Base-by-base conservation (phyloP, 495 filamentous ascomycete genomes). In the Pyrenula aspistea region DNA sequence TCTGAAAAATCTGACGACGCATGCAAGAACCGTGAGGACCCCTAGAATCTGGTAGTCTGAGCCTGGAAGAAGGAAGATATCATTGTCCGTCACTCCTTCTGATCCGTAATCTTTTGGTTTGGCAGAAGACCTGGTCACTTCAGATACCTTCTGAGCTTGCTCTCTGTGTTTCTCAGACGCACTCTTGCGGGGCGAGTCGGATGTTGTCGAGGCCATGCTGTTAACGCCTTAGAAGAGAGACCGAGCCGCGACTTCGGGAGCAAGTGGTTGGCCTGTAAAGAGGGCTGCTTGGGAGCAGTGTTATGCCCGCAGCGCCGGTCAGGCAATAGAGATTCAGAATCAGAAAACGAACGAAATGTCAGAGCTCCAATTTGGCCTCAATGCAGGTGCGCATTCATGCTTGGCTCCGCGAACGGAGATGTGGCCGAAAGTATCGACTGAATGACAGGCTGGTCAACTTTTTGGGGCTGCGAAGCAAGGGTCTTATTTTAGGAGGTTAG, bases 1-100 rank as follows among this genome's bases (percentile, higher is more conserved):
- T 67, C 89, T 83, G 77, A 95, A 98, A 24, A 98, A 72, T 59
- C 93, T 85, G 56, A 98, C 91, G 58, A 83, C 72, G 24, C 85
- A 78, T 20, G 87, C 89, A 56, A 95, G 61, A 50, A 91, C 57
- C 49, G 89, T 95, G 58, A 96, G 70, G 49, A 80, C 66, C 21
- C 80, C 71, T 65, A 95, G 73, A 51, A 88, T 63, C 66, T 87
- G 82, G 70, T 89, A 95, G 72, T 97, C 93, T 21, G 85, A 86
- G 10, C 77, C 68, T 12, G 91, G 86, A 19, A 98, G 79, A 19
- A 67, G 66, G 65, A 80, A 74, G 49, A 80, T 77, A 53, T 79
- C 68, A 63, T 78, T 72, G 60, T 80, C 67, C 51, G 70, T 71
- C 24, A 80, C 74, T 12, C 77, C 77, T 31, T 78, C 75, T n/a